These are phyloP conservation scores for Solanum stenotomum DNA, from an alignment of 257 asterid genomes.

Conservation along the genomic window DNA sequence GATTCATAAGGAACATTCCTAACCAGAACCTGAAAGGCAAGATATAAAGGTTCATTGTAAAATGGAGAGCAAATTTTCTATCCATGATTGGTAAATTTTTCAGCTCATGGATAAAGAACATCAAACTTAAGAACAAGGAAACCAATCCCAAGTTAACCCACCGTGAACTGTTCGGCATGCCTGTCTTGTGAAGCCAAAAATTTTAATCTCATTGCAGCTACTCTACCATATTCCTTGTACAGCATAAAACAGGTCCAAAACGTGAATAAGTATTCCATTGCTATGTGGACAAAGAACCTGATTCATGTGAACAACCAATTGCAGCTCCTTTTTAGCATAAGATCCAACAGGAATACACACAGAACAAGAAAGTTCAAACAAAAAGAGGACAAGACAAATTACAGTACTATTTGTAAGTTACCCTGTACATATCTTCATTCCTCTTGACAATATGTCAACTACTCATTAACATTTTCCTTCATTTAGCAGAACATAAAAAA, in stretches of 20 bases:
- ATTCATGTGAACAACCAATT: conserved; percentile 12
- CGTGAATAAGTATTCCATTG: conserved; percentile 73
- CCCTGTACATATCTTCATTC: not conserved
- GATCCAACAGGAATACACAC: not conserved
- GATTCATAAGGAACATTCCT: conserved; percentile 74
- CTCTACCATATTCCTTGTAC: conserved; percentile 75
- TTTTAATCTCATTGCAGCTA: conserved; percentile 75
- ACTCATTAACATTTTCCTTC: not conserved
- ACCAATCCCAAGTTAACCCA: conserved; percentile 24
- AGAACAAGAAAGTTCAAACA: not conserved
- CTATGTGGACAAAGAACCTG: conserved; percentile 97
- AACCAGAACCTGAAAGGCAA: conserved; percentile 70
- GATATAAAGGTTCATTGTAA: not conserved
- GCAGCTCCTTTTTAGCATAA: conserved; percentile 8
- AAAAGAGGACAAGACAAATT: not conserved
- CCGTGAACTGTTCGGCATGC: conserved; percentile 93
- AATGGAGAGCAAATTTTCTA: not conserved
- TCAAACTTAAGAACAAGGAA: not conserved
- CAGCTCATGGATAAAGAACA: not conserved
- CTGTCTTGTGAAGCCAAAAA: conserved; percentile 81
- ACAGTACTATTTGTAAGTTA: not conserved
- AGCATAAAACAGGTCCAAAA: conserved; percentile 89
- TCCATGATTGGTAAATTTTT: not conserved
- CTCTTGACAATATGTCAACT: not conserved
- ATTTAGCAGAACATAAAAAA: not conserved